Evolutionary conservation across 345 rosid genomes (phyloP), one percentile per base, ranked within the genome.

Genomic region (Raphanus sativus): DNA sequence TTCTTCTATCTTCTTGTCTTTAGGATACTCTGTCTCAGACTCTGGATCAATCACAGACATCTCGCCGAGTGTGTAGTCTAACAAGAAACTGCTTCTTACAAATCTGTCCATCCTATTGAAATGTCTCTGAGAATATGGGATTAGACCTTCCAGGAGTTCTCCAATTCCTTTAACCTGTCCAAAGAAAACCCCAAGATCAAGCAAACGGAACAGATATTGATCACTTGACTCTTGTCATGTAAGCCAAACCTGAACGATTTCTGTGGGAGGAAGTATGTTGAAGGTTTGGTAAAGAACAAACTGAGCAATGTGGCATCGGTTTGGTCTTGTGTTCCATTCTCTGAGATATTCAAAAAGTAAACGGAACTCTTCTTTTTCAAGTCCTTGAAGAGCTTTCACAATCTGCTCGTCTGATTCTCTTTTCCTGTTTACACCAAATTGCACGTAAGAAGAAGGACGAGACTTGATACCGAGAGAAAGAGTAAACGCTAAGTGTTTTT

Each of bases 261-360:
- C 90, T 24, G 84, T 83, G 5, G 98, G 99, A 75, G 94, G 89
- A 80, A 86, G 86, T 75, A 84, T 81, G 86, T 75, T 86, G 82
- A 92, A 90, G 71, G 89, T 77, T 82, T 67, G 81, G 85, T 84
- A 92, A 54, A 95, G 92, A 69, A 95, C 86, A 69, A 75, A 82
- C 73, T 92, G 99, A 56, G 97, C 99, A 65, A 92, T 85, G 71
- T 90, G 97, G 69, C 99, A 92, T 62, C 91, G 82, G 82, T 87
- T 92, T 65, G 98, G 98, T 80, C 91, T 91, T 55, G 96, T 85
- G 78, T 95, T 95, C 99, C 99, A 95, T 80, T 95, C 97, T 70
- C 98, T 86, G 67, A 86, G 74, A 59, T 95, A 95, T 78, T 87
- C 92, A 75, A 95, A 87, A 72, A 92, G 98, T 62, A 71, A 83